These are phyloP conservation scores for Bruguiera gymnorhiza DNA, from an alignment of 345 rosid genomes.

Conservation along the genomic window DNA sequence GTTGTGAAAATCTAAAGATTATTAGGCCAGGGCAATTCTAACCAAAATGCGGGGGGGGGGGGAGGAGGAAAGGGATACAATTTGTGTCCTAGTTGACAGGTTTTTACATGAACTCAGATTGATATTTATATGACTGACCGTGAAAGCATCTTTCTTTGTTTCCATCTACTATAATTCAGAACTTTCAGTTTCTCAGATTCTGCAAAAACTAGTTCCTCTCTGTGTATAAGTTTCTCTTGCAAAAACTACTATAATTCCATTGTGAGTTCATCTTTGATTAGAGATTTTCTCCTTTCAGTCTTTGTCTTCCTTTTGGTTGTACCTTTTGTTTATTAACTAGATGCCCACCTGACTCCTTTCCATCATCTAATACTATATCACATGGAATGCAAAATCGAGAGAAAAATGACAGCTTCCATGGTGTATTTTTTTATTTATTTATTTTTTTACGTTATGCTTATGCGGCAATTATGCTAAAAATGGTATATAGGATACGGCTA, in stretches of 20 bases:
- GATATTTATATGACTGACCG: background rate
- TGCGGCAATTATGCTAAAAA: too few relatives aligned
- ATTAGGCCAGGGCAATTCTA: background rate
- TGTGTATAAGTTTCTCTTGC: background rate
- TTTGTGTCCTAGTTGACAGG: background rate
- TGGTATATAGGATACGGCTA: too few relatives aligned
- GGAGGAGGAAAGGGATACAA: too few relatives aligned
- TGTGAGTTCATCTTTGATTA: background rate
- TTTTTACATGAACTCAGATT: background rate
- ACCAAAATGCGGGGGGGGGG: too few relatives aligned
- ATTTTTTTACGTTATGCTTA: too few relatives aligned
- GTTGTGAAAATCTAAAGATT: conserved; percentile 1
- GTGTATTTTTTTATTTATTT: too few relatives aligned
- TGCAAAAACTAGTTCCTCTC: background rate
- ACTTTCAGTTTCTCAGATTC: conserved; percentile 7
- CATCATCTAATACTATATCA: too few relatives aligned
- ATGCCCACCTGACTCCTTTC: too few relatives aligned
- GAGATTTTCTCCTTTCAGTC: background rate
- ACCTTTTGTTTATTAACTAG: too few relatives aligned
- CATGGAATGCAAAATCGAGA: too few relatives aligned
- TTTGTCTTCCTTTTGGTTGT: too few relatives aligned
- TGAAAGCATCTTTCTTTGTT: conserved; percentile 1
- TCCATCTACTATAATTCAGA: conserved; percentile 4
- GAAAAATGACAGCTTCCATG: too few relatives aligned
- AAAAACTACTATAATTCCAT: background rate